phyloP scores from a whole-genome alignment of 345 rosid species.

The Moricandia arvensis region DNA sequence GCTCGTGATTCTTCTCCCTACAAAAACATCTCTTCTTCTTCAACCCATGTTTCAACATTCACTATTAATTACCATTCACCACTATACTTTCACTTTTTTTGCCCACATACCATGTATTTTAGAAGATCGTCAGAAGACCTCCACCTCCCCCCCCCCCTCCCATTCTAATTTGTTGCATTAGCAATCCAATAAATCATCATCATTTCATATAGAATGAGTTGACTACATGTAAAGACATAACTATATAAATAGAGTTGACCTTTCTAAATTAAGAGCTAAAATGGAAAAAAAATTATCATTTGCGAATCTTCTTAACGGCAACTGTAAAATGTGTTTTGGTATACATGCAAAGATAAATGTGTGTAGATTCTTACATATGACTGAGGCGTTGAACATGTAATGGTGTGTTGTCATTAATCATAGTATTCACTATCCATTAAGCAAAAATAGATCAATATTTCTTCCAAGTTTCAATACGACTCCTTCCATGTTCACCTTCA shows the following conservation, averaged over 20 bases:
- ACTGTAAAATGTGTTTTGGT: background rate
- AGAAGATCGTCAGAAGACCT: background rate
- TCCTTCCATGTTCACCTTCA: constrained; percentile 17
- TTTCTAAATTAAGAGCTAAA: no score
- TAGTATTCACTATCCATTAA: constrained; percentile 63
- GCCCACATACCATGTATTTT: background rate
- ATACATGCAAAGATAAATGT: constrained; percentile 16
- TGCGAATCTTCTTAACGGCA: no score
- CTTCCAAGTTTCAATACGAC: no score
- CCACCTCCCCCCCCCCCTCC: background rate
- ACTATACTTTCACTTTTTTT: background rate
- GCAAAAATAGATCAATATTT: constrained; percentile 69
- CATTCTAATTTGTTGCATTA: background rate
- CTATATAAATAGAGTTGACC: background rate
- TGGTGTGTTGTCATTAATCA: constrained; percentile 64
- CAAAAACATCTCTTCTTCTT: constrained; percentile 38
- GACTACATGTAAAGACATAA: background rate
- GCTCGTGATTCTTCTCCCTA: constrained; percentile 37
- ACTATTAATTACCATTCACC: background rate
- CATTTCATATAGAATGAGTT: background rate
- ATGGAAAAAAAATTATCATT: no score
- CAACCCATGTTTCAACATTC: constrained; percentile 33
- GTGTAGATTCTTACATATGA: constrained; percentile 56
- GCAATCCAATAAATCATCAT: background rate
- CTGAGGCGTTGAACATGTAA: constrained; percentile 79